phyloP scores from a whole-genome alignment of 345 rosid species.

The Populus alba region DNA sequence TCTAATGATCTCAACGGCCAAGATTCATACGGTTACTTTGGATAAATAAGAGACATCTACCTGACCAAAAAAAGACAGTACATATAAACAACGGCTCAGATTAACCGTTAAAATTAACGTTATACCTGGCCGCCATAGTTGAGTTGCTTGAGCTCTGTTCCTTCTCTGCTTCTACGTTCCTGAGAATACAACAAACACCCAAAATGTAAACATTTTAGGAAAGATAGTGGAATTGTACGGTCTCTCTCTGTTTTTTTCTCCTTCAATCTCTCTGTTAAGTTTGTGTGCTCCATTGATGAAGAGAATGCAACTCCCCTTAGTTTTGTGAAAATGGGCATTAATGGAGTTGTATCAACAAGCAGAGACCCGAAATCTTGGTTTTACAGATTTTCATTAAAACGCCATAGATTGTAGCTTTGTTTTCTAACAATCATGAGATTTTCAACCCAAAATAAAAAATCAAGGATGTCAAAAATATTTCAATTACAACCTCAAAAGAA shows the following conservation, averaged over 20 bases:
- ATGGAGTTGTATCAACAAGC: constrained; percentile 10
- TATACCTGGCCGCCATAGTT: constrained; percentile 64
- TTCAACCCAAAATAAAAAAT: neutral
- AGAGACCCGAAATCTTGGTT: neutral
- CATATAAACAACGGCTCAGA: constrained; percentile 39
- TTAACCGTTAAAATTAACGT: neutral
- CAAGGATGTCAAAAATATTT: neutral
- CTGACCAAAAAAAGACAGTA: constrained; percentile 7
- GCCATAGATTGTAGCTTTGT: neutral
- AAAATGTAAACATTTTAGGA: neutral
- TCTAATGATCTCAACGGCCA: constrained; percentile 48
- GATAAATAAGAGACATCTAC: constrained; percentile 13
- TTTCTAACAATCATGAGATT: neutral
- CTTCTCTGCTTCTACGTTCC: constrained; percentile 52
- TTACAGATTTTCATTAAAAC: neutral
- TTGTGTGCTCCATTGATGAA: constrained; percentile 2
- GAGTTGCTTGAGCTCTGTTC: constrained; percentile 55
- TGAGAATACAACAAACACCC: constrained; percentile 17
- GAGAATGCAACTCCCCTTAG: neutral
- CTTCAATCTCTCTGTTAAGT: neutral
- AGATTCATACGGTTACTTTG: constrained; percentile 26
- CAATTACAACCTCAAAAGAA: neutral
- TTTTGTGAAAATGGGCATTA: neutral
- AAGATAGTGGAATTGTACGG: neutral
- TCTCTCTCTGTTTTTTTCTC: neutral